Evolutionary conservation across 352 stramenopile species (phyloP).

Genomic region (Phytophthora fragariaefolia): DNA sequence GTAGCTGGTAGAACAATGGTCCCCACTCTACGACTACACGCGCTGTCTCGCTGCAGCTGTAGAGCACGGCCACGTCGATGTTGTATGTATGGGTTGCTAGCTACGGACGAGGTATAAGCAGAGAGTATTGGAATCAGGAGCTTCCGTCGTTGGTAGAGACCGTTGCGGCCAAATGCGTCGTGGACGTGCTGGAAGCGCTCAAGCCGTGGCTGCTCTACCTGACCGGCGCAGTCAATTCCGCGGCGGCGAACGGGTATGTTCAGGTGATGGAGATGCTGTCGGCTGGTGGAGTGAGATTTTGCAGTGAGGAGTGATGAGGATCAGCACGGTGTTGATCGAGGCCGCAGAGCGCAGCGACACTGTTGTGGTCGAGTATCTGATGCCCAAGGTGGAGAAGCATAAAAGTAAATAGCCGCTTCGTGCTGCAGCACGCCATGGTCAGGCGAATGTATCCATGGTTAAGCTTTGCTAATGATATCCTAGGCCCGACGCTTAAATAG

Average conservation of each 20-base stretch:
- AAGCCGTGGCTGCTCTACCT: neutral
- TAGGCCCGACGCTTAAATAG: too few species aligned
- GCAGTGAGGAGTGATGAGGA: too few species aligned
- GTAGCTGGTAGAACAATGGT: neutral
- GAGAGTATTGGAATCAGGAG: neutral
- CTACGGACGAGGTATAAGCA: too few species aligned
- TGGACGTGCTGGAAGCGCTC: constrained; percentile 1
- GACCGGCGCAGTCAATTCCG: neutral
- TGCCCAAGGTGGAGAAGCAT: too few species aligned
- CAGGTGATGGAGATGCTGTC: neutral
- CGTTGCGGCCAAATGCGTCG: neutral
- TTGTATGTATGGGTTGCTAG: too few species aligned
- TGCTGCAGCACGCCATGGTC: too few species aligned
- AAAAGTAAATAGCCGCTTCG: too few species aligned
- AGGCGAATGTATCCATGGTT: too few species aligned
- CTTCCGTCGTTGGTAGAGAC: neutral
- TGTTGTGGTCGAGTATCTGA: too few species aligned
- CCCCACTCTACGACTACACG: neutral
- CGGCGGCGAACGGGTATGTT: neutral
- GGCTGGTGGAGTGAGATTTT: too few species aligned
- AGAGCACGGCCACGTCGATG: neutral
- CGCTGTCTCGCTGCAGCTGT: neutral
- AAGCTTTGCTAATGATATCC: too few species aligned
- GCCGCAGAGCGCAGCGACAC: too few species aligned
- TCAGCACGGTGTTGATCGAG: neutral